Evolutionary conservation across 2,329 filamentous ascomycete genomes (phyloP).

Genomic region (Fusarium sp.): DNA sequence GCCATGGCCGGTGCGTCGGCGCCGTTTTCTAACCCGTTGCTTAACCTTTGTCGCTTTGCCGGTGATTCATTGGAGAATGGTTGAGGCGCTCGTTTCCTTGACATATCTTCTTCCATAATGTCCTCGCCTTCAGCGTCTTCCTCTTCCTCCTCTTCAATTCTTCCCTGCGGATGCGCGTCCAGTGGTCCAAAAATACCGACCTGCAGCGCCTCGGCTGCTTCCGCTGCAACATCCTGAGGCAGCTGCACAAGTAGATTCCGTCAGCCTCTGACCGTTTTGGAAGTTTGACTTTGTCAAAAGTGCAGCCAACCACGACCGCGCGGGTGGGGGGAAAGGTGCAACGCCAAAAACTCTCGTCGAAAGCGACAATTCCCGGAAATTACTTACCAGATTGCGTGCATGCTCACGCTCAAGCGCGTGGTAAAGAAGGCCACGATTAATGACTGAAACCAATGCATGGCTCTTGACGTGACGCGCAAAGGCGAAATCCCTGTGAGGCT

Average conservation of each 20-base stretch:
- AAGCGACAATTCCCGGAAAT: constrained; percentile 10
- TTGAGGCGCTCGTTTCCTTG: constrained; percentile 65
- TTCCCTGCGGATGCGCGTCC: constrained; percentile 60
- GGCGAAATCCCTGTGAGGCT: constrained; percentile 72
- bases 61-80: constrained; percentile 68
- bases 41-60: constrained; percentile 70
- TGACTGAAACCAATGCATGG: constrained; percentile 72
- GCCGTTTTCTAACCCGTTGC: constrained; percentile 72
- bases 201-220: constrained; percentile 61
- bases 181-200: constrained; percentile 71
- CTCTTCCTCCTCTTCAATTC: constrained; percentile 57
- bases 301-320: constrained; percentile 19
- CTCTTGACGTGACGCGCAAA: constrained; percentile 75
- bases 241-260: constrained; percentile 58
- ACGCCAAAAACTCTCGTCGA: constrained; percentile 25
- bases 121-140: constrained; percentile 56
- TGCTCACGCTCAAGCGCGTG: constrained; percentile 70
- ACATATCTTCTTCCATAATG: constrained; percentile 54
- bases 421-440: constrained; percentile 75
- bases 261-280: constrained; percentile 46
- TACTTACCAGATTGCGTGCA: constrained; percentile 63
- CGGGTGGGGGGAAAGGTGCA: constrained; percentile 24
- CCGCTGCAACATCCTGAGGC: constrained; percentile 62
- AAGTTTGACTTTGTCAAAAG: constrained; percentile 36
- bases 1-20: constrained; percentile 56